Percentiles rank a stretch among this genome's conserved stretches.
These are phyloP conservation scores for Isochrysis galbana DNA, from an alignment of 78 protist species.

Conservation along the genomic window DNA sequence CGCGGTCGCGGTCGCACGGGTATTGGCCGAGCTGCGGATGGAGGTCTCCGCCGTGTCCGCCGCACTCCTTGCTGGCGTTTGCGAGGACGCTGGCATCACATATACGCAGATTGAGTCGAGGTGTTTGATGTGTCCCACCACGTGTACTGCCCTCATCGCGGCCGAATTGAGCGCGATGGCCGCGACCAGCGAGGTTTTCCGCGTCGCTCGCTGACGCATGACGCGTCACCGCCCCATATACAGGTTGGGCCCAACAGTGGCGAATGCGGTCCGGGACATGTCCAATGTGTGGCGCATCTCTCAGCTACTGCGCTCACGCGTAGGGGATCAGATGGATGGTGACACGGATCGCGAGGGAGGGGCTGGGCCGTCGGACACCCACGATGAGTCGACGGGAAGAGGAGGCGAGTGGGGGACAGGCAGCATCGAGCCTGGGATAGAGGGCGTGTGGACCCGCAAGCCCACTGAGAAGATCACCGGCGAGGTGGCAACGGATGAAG, in stretches of 20 bases:
- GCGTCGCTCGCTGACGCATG: too few relatives aligned
- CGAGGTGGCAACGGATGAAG: too few relatives aligned
- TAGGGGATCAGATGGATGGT: not conserved
- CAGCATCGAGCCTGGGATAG: too few relatives aligned
- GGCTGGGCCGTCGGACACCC: too few relatives aligned
- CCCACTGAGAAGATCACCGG: too few relatives aligned
- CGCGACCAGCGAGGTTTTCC: too few relatives aligned
- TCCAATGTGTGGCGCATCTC: not conserved
- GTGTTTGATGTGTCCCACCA: too few relatives aligned
- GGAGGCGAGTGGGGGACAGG: too few relatives aligned
- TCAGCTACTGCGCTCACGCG: not conserved
- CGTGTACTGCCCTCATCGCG: not conserved
- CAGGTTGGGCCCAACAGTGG: not conserved
- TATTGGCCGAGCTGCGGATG: constrained; percentile 16
- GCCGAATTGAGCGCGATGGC: too few relatives aligned
- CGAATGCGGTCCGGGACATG: not conserved
- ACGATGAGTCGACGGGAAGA: too few relatives aligned
- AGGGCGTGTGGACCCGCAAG: too few relatives aligned
- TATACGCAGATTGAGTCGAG: not conserved
- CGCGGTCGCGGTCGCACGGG: not conserved
- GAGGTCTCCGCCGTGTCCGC: not conserved
- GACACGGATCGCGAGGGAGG: not conserved
- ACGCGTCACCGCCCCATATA: too few relatives aligned
- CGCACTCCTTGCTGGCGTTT: not conserved
- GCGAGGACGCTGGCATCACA: not conserved